Conservation (phyloP, 2,329 filamentous ascomycete genomes). For the Ophiostoma fasciatum region DNA sequence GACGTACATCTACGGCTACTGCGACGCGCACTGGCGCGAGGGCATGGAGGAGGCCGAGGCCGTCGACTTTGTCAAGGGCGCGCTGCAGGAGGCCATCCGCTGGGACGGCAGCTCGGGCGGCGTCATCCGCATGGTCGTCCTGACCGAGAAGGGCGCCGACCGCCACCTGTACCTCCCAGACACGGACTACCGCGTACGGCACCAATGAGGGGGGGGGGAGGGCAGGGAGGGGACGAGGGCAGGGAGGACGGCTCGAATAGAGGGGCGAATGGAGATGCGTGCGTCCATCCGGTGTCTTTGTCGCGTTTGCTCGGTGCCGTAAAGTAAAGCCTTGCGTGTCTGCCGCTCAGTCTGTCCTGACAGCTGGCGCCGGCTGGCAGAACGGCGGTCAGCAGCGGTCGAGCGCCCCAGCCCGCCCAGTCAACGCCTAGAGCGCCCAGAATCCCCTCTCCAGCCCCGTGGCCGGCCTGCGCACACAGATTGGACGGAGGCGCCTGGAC, state of each 20-base stretch:
- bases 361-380: no score
- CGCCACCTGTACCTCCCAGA: conserved; percentile 94
- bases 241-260: no score
- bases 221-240: no score
- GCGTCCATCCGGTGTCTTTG: no score
- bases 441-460: no score
- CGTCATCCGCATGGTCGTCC: conserved; percentile 93
- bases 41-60: conserved; percentile 87
- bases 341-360: no score
- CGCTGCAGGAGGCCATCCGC: conserved; percentile 89
- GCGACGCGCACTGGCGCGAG: conserved; percentile 90
- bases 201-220: conserved; percentile 34
- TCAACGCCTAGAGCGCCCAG: no score
- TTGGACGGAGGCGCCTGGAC: conserved; percentile 1
- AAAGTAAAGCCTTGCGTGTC: no score
- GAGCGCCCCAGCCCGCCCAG: no score
- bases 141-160: conserved; percentile 79
- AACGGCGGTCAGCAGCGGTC: no score
- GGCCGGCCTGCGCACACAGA: conserved; percentile 5
- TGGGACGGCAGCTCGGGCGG: conserved; percentile 98
- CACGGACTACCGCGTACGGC: conserved; percentile 62
- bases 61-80: conserved; percentile 81
- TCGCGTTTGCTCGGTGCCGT: no score
- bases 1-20: conserved; percentile 99
- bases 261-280: neutral